Percentiles rank a stretch among this genome's conserved stretches.
phyloP scores from a whole-genome alignment of 208 protist genomes.

The Crithidia brevicula region DNA sequence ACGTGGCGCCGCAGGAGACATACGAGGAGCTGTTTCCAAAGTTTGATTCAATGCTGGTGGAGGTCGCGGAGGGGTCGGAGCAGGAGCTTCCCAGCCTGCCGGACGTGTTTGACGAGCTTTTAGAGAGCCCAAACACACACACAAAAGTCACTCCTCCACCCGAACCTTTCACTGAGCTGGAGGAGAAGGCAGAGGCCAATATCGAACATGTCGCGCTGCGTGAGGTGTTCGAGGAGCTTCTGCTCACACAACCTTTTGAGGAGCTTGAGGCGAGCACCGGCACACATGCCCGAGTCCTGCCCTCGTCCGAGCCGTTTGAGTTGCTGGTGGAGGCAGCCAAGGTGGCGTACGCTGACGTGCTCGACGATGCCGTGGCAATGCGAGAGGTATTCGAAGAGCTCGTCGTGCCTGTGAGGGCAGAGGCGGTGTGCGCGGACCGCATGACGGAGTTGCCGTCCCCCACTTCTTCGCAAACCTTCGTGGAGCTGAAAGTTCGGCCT shows the following conservation, averaged over 20 bases:
- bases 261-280: slow-evolving; percentile 1
- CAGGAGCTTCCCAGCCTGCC: too few species aligned
- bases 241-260: neutral
- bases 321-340: neutral
- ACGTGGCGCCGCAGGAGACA: neutral
- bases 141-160: too few species aligned
- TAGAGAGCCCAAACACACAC: too few species aligned
- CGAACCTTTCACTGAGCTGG: too few species aligned
- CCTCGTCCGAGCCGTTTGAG: slow-evolving; percentile 2
- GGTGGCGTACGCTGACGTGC: too few species aligned
- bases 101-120: too few species aligned
- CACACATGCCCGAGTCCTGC: neutral
- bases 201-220: neutral
- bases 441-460: too few species aligned
- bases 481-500: neutral
- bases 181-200: neutral
- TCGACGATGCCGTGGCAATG: neutral
- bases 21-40: neutral
- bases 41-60: too few species aligned
- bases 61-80: too few species aligned
- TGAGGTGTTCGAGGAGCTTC: neutral
- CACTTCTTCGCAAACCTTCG: too few species aligned
- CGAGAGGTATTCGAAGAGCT: slow-evolving; percentile 6
- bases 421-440: too few species aligned
- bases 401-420: too few species aligned